phyloP scores from a whole-genome alignment of 169 alveolate genomes.

The Eimeria falciformis region DNA sequence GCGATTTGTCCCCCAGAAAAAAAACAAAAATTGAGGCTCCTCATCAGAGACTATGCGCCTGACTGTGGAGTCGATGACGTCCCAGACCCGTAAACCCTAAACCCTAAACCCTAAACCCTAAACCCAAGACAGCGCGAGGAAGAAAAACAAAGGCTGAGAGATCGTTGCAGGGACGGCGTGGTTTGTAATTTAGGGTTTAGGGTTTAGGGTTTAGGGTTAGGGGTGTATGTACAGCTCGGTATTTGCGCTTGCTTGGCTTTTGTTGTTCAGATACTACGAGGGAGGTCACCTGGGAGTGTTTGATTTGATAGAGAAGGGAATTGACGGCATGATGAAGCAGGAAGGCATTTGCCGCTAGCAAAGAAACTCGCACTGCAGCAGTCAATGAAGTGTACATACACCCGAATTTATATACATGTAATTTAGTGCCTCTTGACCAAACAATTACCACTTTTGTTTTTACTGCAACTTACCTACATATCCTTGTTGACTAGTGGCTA shows the following conservation, averaged over 20 bases:
- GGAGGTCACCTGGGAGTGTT: constrained; percentile 27
- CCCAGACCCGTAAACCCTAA: constrained; percentile 56
- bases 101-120: constrained; percentile 32
- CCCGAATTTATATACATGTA: too few species aligned
- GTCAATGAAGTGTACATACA: too few species aligned
- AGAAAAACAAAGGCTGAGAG: too few species aligned
- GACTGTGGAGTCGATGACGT: constrained; percentile 16
- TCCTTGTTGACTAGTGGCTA: too few species aligned
- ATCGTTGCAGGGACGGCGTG: background rate
- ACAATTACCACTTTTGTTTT: too few species aligned
- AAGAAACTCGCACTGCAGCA: too few species aligned
- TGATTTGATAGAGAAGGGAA: constrained; percentile 19
- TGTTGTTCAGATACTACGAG: constrained; percentile 50
- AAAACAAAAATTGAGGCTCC: background rate
- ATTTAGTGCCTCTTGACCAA: too few species aligned
- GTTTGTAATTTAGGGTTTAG: background rate
- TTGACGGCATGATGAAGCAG: constrained; percentile 1
- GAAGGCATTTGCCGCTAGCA: too few species aligned
- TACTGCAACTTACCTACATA: too few species aligned
- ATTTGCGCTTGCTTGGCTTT: background rate
- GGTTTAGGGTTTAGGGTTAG: background rate
- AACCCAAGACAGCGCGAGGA: background rate
- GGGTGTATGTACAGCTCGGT: background rate
- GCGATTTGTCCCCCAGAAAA: constrained; percentile 22
- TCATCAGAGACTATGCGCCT: constrained; percentile 41